A percentile compares a stretch with the other conserved stretches of the same genome.
Conservation (phyloP, 768 basidiomycete species). For the Ramaria sp. region DNA sequence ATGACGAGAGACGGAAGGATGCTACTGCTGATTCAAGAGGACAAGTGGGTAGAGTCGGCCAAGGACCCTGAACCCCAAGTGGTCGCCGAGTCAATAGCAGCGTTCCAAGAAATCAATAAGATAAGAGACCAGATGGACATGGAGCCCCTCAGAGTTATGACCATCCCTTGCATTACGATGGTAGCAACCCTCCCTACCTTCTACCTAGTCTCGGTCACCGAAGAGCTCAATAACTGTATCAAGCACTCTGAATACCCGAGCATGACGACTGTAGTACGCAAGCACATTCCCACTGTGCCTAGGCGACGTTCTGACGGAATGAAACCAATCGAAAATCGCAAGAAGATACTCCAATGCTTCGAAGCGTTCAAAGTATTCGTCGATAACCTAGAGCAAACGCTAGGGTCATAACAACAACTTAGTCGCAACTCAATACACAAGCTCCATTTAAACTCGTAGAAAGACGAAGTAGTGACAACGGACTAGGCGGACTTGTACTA, state of each 20-base stretch:
- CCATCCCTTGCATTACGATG: slow-evolving; percentile 17
- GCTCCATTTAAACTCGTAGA: no score
- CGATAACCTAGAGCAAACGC: no score
- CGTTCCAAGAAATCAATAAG: slow-evolving; percentile 13
- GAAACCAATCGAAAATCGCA: no score
- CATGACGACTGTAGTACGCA: slow-evolving; percentile 12
- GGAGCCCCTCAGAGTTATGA: not conserved
- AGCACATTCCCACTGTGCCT: slow-evolving; percentile 11
- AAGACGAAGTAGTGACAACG: no score
- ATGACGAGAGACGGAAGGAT: slow-evolving; percentile 14
- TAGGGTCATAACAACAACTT: no score
- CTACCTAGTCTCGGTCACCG: slow-evolving; percentile 17
- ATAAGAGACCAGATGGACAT: not conserved
- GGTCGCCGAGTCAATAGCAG: slow-evolving; percentile 21
- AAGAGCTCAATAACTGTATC: slow-evolving; percentile 12
- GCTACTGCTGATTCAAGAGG: slow-evolving; percentile 20
- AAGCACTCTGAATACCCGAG: slow-evolving; percentile 12
- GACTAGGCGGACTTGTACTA: no score
- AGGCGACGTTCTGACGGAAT: not conserved
- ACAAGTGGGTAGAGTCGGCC: slow-evolving; percentile 12
- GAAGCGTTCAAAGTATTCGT: no score
- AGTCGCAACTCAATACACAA: no score
- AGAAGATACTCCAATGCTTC: no score
- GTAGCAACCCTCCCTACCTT: slow-evolving; percentile 16
- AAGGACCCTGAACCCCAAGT: slow-evolving; percentile 22